Evolutionary conservation across 2,329 filamentous ascomycete genomes (phyloP).

Genomic region (Calonectria pteridis): DNA sequence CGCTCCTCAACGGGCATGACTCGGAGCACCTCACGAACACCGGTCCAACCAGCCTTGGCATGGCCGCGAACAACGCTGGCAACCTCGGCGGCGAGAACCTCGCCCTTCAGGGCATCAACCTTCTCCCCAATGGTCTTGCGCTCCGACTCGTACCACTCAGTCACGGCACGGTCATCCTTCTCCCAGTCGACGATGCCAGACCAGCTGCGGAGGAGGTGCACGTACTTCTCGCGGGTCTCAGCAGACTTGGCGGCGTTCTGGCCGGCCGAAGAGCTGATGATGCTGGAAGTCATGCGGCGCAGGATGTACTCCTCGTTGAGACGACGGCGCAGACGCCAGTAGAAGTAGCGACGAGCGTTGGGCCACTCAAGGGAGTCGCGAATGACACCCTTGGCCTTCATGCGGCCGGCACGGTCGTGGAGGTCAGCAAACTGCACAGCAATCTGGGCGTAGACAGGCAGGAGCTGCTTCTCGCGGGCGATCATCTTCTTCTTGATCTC

Average conservation of each 20-base stretch:
- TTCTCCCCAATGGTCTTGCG: constrained; percentile 84
- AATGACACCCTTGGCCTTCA: constrained; percentile 97
- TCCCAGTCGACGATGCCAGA: constrained; percentile 82
- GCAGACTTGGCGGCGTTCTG: constrained; percentile 57
- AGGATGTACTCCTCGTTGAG: constrained; percentile 98
- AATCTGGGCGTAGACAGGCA: constrained; percentile 95
- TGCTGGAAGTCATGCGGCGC: constrained; percentile 79
- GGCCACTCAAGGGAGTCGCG: constrained; percentile 87
- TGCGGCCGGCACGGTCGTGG: constrained; percentile 95
- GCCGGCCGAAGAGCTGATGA: constrained; percentile 46
- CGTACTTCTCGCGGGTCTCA: constrained; percentile 73
- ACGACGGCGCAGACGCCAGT: constrained; percentile 97
- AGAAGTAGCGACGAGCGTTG: constrained; percentile 96
- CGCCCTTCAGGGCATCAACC: constrained; percentile 85
- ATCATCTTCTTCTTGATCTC: constrained; percentile 87
- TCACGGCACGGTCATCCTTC: constrained; percentile 83
- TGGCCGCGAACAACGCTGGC: constrained; percentile 59
- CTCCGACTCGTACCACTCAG: constrained; percentile 97
- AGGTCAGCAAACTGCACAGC: constrained; percentile 97
- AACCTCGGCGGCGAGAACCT: constrained; percentile 68
- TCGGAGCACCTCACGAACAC: constrained; percentile 85
- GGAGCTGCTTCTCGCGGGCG: constrained; percentile 85
- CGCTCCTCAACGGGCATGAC: constrained; percentile 91
- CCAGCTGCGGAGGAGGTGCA: constrained; percentile 86
- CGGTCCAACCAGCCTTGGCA: constrained; percentile 81